Base-by-base conservation (phyloP, 345 rosid genomes). In the Eucalyptus sp. region DNA sequence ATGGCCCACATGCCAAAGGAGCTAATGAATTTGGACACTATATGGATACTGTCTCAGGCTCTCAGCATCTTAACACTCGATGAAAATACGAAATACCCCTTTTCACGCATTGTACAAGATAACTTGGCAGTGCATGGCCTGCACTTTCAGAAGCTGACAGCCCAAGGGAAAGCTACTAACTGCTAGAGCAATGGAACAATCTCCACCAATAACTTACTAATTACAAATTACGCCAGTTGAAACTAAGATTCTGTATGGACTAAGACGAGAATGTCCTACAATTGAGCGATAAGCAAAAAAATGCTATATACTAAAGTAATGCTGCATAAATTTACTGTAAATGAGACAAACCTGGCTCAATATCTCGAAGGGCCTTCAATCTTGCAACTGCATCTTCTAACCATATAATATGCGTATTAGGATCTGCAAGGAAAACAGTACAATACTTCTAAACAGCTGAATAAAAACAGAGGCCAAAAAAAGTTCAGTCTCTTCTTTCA, bases 321-420 rank as follows among this genome's bases (percentile, higher is more conserved):
- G 27, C 54, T 24, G 51, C 79, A n/a, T 25, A 56, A 87, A 46
- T 66, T 37, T 8, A 11, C 20, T 88, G 44, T 33, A 48, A 4
- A 79, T 51, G 24, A 76, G 64, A 89, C 89, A 44, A 90, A 97
- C 99, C 99, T 94, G 92, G 91, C 88, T 97, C 98, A 25, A 97
- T 93, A 71, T 96, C 96, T 22, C 96, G 92, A 87, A 97, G 98
- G 20, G 97, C 94, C 92, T 89, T 94, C 93, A 96, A 89, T 92
- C 91, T 95, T 89, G 98, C 98, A 93, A 93, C 93, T 64, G 96
- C 94, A 88, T 92, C 94, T 89, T 95, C 94, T 88, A 95, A 88
- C 99, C 99, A 96, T 68, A 95, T 60, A 71, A 97, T 94, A 90
- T 97, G 99, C 43, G 95, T 87, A 88, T 97, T 96, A 22, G 99